Base-by-base conservation (phyloP, 2,329 filamentous ascomycete species). In the Colletotrichum gloeosporioides region DNA sequence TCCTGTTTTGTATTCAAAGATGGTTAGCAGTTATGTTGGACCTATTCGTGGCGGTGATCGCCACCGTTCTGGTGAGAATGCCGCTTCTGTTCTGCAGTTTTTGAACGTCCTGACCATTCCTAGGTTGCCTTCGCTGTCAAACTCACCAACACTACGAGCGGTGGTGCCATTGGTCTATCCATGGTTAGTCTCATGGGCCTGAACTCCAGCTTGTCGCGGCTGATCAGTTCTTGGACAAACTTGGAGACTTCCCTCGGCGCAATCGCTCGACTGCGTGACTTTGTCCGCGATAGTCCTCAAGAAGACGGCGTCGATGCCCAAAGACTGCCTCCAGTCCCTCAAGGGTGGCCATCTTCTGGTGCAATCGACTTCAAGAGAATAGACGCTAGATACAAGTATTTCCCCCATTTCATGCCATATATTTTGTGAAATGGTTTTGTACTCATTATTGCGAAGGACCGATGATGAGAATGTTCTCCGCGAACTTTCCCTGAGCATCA, bases 11-110 rank as follows among this genome's bases (percentile, higher is more conserved):
- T 53, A 87, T 92, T 6, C 92, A 93, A 79, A 85, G 89, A 55
- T 93, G 91, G 91, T 83, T 92, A 0, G 86, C 83, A 0, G 81
- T 92, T 3, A 87, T 90, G 0, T 80, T 92, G 2, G 88, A 90
- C 75, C 79, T 91, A 34, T 83, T 88, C 4, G 87, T 89, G 1
- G 85, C 88, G 0, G 85, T 79, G 3, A 82, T 90, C 55, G 88
- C 88, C 2, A 83, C 87, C 1, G 77, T 89, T 4, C 78, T 90
- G 4, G 85, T 90, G 8, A 34, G 62, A 12, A n/a, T 5, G 6
- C 25, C 31, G 13, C 15, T 36, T 22, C 67, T 16, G 7, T 22
- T 39, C 13, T n/a, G 15, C 10, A 3, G 8, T 36, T 4, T 36
- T 16, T 1, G 13, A 12, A 27, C 6, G 9, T 44, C 8, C 44